phyloP scores from a whole-genome alignment of 352 stramenopile genomes.

The Pythium guiyangense region DNA sequence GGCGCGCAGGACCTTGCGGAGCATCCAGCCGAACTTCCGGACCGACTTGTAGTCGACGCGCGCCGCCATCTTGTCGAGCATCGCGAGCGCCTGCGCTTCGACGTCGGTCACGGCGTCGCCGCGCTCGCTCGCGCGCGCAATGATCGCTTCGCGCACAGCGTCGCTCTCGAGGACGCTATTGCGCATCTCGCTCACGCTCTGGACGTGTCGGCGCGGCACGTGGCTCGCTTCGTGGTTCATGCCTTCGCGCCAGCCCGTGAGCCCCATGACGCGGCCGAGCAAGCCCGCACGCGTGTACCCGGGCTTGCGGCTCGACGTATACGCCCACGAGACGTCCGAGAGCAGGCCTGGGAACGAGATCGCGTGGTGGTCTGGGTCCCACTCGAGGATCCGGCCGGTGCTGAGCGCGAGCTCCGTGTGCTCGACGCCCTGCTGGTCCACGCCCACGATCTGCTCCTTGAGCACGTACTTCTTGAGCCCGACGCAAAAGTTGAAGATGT shows the following conservation, averaged over 20 bases:
- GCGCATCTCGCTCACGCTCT: constrained; percentile 53
- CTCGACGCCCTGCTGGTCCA: constrained; percentile 72
- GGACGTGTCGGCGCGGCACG: constrained; percentile 64
- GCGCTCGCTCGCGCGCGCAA: constrained; percentile 22
- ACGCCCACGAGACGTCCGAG: constrained; percentile 86
- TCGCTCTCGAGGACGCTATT: constrained; percentile 70
- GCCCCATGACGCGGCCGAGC: constrained; percentile 78
- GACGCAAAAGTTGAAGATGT: constrained; percentile 83
- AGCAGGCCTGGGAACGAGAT: constrained; percentile 85
- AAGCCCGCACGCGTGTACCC: constrained; percentile 84
- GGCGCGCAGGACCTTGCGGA: constrained; percentile 77
- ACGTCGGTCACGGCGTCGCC: constrained; percentile 39
- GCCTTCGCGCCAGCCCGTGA: constrained; percentile 84
- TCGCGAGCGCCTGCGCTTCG: constrained; percentile 47
- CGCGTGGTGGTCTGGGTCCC: constrained; percentile 85
- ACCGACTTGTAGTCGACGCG: constrained; percentile 74
- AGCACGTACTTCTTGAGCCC: constrained; percentile 82
- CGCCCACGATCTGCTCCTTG: constrained; percentile 78
- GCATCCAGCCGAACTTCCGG: constrained; percentile 70
- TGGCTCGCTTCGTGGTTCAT: constrained; percentile 85
- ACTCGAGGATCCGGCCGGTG: constrained; percentile 77
- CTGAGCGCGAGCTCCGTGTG: constrained; percentile 81
- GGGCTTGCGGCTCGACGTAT: constrained; percentile 84
- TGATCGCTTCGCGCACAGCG: constrained; percentile 52
- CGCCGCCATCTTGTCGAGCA: constrained; percentile 74